Base-by-base conservation (phyloP, 2,329 filamentous ascomycete species). In the Pyrenochaeta sp. region DNA sequence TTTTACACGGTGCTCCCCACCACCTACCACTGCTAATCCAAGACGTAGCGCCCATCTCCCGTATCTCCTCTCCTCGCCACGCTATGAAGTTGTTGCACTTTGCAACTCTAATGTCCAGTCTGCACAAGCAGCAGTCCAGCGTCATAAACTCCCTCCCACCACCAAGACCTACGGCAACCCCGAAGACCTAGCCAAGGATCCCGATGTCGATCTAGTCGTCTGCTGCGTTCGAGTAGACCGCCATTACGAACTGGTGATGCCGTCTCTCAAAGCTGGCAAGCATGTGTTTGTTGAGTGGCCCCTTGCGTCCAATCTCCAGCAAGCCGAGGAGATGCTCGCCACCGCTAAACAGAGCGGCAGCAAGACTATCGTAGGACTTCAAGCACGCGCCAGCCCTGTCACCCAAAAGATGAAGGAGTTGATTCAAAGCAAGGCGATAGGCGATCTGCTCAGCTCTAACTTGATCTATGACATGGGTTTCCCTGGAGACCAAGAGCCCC, bases 221-320 rank as follows among this genome's bases (percentile, higher is more conserved):
- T 83, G 83, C 61, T 73, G 72, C 37, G 86, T 84, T 0, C 78
- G 85, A 1, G 85, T 87, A 0, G 84, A 87, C 59, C 79, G 78
- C 2, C 86, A 89, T 59, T 77, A 81, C 43, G 62, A 74, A 2
- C 81, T 80, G 0, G 75, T 81, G 0, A 70, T 79, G 5, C 82
- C 85, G 0, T 82, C 81, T 15, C 59, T 88, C 1, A 74, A 77
- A 15, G 82, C 82, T 0, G 86, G 85, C 0, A 88, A 88, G 67
- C 67, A 76, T 0, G 79, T 85, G 0, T 88, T 78, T 51, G 74
- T 82, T 6, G 83, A 85, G 59, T 83, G 82, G 82, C 83, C 81
- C 5, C 58, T 83, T 1, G 82, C 74, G 0, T 65, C 72, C 3
- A 80, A 76, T 32, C 50, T 75, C 1, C 58, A 68, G 2, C 71